Evolutionary conservation across 106 monocot genomes (phyloP).

Genomic region (Ottelia alismoides): DNA sequence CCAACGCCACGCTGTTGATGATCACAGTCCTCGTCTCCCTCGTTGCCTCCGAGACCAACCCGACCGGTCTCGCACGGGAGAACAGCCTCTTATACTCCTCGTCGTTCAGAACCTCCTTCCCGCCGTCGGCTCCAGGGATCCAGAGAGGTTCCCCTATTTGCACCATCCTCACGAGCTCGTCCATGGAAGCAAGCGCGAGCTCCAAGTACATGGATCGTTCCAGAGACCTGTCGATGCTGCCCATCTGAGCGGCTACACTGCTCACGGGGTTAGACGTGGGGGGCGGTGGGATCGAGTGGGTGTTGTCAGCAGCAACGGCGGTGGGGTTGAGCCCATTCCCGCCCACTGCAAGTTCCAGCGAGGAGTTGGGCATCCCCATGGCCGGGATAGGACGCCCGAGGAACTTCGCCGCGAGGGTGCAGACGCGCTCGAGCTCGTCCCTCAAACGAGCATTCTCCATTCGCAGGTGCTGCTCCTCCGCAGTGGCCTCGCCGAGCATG

Average conservation of each 20-base stretch:
- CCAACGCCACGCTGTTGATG: conserved; percentile 49
- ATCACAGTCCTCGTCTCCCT: conserved; percentile 59
- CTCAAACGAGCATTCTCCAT: conserved; percentile 74
- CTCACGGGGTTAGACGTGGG: conserved; percentile 12
- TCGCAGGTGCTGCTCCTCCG: conserved; percentile 70
- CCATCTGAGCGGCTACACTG: neutral
- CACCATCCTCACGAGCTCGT: conserved; percentile 83
- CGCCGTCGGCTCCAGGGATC: conserved; percentile 17
- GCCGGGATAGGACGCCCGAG: conserved; percentile 35
- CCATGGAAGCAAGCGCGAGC: conserved; percentile 69
- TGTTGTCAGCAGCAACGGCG: conserved; percentile 4
- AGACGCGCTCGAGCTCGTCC: conserved; percentile 77
- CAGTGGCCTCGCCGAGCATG: conserved; percentile 47
- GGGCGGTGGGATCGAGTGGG: conserved; percentile 6
- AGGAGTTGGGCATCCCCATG: conserved; percentile 24
- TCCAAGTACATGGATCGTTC: conserved; percentile 53
- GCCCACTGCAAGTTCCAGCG: conserved; percentile 43
- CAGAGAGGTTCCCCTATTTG: conserved; percentile 64
- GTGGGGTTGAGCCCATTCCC: conserved; percentile 19
- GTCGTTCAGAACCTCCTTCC: conserved; percentile 35
- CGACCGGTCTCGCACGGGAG: conserved; percentile 33
- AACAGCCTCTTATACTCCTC: conserved; percentile 46
- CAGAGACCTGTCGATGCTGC: conserved; percentile 18
- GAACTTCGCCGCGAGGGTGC: conserved; percentile 55
- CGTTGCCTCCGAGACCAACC: conserved; percentile 61